Percentiles rank a stretch among this genome's conserved stretches.
These are phyloP conservation scores for Fusarium chlamydosporum DNA, from an alignment of 2,329 filamentous ascomycete genomes.

Conservation along the genomic window DNA sequence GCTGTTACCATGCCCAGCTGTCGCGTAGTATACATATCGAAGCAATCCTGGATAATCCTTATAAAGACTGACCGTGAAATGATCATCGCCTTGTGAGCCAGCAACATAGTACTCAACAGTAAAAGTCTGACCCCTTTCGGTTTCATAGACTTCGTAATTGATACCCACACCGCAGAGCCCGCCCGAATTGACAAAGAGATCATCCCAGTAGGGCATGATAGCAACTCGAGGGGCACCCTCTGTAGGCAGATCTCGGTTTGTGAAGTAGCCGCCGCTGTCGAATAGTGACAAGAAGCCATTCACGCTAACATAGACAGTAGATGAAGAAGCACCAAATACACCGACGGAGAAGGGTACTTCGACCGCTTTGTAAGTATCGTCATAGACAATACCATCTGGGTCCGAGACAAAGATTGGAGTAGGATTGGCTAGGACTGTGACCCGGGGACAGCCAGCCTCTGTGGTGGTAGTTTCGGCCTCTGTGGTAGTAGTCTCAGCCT, in stretches of 20 bases:
- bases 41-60: background rate
- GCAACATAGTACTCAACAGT: background rate
- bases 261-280: rapidly evolving
- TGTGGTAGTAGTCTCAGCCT: background rate
- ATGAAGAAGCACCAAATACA: background rate
- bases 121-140: rapidly evolving
- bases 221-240: no score
- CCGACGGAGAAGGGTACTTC: background rate
- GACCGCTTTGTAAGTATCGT: background rate
- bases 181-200: background rate
- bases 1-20: no score
- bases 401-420: background rate
- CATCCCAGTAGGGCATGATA: background rate
- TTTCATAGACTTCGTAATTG: background rate
- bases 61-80: background rate
- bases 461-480: background rate
- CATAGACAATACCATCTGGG: background rate
- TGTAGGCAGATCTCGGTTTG: background rate
- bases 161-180: background rate
- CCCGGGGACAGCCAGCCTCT: background rate
- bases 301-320: background rate
- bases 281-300: background rate
- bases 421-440: background rate
- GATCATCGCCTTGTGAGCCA: background rate
- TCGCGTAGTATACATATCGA: background rate